phyloP scores from a whole-genome alignment of 345 rosid genomes.

The Salix brachista region DNA sequence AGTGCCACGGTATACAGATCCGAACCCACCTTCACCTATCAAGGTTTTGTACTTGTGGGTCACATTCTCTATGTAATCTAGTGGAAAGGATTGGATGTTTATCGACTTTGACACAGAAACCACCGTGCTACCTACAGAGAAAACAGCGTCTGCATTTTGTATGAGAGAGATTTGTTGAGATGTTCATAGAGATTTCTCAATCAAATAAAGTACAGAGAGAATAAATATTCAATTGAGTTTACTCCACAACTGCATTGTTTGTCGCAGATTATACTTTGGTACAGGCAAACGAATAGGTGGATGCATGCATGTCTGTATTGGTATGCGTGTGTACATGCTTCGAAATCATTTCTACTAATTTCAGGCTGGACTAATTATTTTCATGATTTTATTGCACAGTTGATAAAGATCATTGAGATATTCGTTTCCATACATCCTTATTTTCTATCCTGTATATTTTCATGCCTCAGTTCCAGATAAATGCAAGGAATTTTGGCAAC shows the following conservation, averaged over 20 bases:
- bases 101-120: constrained; percentile 39
- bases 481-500: neutral
- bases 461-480: neutral
- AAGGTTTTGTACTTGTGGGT: constrained; percentile 39
- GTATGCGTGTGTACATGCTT: neutral
- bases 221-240: neutral
- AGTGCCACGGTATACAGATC: constrained; percentile 27
- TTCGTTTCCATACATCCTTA: neutral
- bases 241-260: neutral
- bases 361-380: neutral
- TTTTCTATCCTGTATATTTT: neutral
- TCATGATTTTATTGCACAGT: neutral
- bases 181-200: neutral
- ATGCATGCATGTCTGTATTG: neutral
- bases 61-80: constrained; percentile 42
- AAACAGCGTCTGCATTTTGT: constrained; percentile 45
- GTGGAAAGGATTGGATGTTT: constrained; percentile 37
- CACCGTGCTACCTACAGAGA: constrained; percentile 38
- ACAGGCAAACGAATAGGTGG: neutral
- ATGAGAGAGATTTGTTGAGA: constrained; percentile 12
- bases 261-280: neutral
- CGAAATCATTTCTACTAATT: neutral
- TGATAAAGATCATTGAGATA: neutral
- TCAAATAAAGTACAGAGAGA: neutral
- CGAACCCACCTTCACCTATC: constrained; percentile 34